Conservation (phyloP, 2,329 filamentous ascomycete species). For the Gaeumannomyces tritici region DNA sequence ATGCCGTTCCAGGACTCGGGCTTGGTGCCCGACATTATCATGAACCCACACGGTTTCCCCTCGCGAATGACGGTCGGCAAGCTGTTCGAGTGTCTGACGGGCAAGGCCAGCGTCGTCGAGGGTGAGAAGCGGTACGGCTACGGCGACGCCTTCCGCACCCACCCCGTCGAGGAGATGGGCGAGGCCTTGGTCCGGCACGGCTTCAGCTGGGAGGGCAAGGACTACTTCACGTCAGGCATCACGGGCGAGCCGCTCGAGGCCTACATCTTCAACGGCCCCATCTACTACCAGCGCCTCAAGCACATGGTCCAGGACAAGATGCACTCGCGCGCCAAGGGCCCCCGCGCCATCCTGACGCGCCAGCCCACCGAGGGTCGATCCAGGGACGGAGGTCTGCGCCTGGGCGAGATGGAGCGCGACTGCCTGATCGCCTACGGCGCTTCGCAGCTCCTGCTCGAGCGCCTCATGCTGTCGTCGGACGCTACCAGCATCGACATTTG, state of each 20-base stretch:
- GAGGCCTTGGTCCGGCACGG: constrained; percentile 75
- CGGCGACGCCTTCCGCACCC: constrained; percentile 69
- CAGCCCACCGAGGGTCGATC: constrained; percentile 96
- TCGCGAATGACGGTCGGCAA: constrained; percentile 99
- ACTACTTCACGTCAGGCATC: constrained; percentile 90
- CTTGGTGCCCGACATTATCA: constrained; percentile 96
- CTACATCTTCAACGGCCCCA: constrained; percentile 97
- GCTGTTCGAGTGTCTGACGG: constrained; percentile 87
- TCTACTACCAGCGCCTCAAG: constrained; percentile 99
- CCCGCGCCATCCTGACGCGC: constrained; percentile 81
- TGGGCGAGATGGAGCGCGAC: constrained; percentile 98
- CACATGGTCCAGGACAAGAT: constrained; percentile 99
- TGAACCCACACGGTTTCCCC: constrained; percentile 99
- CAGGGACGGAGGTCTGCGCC: constrained; percentile 78
- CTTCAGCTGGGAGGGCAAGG: constrained; percentile 95
- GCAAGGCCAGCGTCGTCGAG: constrained; percentile 82
- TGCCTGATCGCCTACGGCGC: constrained; percentile 96
- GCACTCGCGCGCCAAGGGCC: constrained; percentile 88
- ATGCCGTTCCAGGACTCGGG: constrained; percentile 91
- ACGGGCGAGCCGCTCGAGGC: constrained; percentile 89
- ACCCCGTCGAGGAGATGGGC: constrained; percentile 83
- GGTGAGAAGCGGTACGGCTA: constrained; percentile 82
- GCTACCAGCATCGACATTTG: constrained; percentile 89
- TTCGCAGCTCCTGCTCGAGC: constrained; percentile 81
- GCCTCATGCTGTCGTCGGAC: constrained; percentile 90